These are phyloP conservation scores for Wickerhamiella hasegawae DNA, from an alignment of 805 yeast species.

Conservation along the genomic window DNA sequence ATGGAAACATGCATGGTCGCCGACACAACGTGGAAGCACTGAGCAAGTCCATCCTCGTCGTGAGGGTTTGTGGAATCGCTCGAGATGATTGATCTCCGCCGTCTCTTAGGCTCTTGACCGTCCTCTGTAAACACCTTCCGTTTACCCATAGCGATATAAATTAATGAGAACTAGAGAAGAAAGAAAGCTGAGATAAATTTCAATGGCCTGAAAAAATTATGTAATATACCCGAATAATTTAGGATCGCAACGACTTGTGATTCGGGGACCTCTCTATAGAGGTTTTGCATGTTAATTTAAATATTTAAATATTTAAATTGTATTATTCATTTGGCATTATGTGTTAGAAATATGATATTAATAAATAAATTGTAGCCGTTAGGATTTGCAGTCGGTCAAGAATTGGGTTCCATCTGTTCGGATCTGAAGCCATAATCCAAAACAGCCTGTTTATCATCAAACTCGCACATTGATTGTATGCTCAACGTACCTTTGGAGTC, in stretches of 20 bases:
- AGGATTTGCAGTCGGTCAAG: no score
- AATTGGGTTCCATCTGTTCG: not conserved
- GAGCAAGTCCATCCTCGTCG: constrained; percentile 24
- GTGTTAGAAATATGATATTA: no score
- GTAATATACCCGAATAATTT: not conserved
- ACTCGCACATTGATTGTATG: constrained; percentile 4
- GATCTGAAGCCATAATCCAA: constrained; percentile 1
- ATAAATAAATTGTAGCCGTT: no score
- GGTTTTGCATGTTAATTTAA: no score
- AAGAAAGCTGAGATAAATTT: not conserved
- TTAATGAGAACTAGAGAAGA: no score
- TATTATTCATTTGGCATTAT: no score
- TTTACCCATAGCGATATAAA: constrained; percentile 2
- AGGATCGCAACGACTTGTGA: not conserved
- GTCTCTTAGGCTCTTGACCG: constrained; percentile 5
- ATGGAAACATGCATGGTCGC: constrained; percentile 62
- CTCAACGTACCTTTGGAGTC: constrained; percentile 3
- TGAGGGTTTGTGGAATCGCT: constrained; percentile 14
- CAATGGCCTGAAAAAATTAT: no score
- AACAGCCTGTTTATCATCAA: constrained; percentile 1
- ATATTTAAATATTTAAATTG: no score
- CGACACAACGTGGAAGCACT: constrained; percentile 50
- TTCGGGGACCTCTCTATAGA: no score
- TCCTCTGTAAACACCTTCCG: not conserved
- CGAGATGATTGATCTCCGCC: constrained; percentile 9